Evolutionary conservation across 495 filamentous ascomycete genomes (phyloP), one percentile per base, ranked within the genome.

Genomic region (Penicillium desertorum): DNA sequence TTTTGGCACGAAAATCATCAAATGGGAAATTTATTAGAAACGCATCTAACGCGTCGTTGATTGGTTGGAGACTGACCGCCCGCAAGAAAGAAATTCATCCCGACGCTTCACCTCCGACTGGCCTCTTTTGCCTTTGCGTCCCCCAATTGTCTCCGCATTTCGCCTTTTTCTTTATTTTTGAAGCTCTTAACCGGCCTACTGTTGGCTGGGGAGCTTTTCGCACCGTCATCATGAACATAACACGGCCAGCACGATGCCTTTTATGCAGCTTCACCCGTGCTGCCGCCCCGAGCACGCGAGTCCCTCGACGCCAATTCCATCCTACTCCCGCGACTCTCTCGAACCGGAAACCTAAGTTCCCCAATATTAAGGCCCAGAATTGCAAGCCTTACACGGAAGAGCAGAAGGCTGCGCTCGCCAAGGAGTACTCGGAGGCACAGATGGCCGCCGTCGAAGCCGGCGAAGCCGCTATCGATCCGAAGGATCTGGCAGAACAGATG

Each of bases 361-460:
- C 60, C 49, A 67, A 62, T 58, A 56, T 63, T 19, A 61, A 63
- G 54, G 51, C 66, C 36, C 42, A 53, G 57, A 79, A 62, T 59
- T 87, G 87, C 69, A 72, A 81, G 57, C 65, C 77, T 5, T 97
- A 95, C 76, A 85, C 86, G 4, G 70, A 77, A 45, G 81, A 84
- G 41, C 88, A 97, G 67, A 81, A 86, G 62, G 79, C 76, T 16
- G 62, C 71, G 16, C 79, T 98, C 37, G 62, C 69, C 30, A 75
- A 83, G 60, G 76, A 79, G 56, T 98, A 96, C 78, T 88, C 89
- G 6, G 81, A 86, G 14, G 81, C 86, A 58, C 94, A 98, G 73
- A 77, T 96, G 57, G 79, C 77, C n/a, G 89, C 91, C 45, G 85
- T 98, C 72, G 79, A 91, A 72, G 91, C 88, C 51, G 94, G 88